A percentile compares a stretch with the other conserved stretches of the same genome.
phyloP scores from a whole-genome alignment of 345 rosid genomes.

The Hirschfeldia incana region DNA sequence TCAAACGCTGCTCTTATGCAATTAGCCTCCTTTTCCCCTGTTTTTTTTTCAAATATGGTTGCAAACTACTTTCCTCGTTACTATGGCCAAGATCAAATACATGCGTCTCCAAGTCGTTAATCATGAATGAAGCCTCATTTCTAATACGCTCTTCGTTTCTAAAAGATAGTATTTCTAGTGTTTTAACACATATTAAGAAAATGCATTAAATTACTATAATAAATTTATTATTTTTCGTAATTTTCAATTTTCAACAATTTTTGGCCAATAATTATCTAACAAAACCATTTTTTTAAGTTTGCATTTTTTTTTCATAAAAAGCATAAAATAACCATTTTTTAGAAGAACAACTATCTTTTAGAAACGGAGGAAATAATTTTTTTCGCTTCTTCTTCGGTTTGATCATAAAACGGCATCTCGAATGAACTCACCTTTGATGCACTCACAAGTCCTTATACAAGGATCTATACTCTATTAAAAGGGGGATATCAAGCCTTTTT shows the following conservation, averaged over 20 bases:
- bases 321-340: no score
- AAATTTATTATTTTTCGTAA: no score
- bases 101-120: slow-evolving; percentile 22
- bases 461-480: neutral
- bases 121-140: slow-evolving; percentile 40
- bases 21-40: no score
- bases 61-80: slow-evolving; percentile 3
- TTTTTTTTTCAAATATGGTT: neutral
- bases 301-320: no score
- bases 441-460: slow-evolving; percentile 39
- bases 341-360: no score
- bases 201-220: no score
- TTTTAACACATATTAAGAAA: no score
- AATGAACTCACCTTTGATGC: slow-evolving; percentile 37
- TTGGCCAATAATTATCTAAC: no score
- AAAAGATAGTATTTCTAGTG: no score
- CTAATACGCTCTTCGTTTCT: neutral
- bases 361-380: neutral
- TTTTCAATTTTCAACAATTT: no score
- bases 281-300: no score
- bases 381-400: slow-evolving; percentile 29
- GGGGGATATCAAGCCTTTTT: no score
- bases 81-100: slow-evolving; percentile 15
- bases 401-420: slow-evolving; percentile 38
- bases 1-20: slow-evolving; percentile 51